phyloP scores from a whole-genome alignment of 169 alveolate species.

The Pseudocohnilembus persalinus region DNA sequence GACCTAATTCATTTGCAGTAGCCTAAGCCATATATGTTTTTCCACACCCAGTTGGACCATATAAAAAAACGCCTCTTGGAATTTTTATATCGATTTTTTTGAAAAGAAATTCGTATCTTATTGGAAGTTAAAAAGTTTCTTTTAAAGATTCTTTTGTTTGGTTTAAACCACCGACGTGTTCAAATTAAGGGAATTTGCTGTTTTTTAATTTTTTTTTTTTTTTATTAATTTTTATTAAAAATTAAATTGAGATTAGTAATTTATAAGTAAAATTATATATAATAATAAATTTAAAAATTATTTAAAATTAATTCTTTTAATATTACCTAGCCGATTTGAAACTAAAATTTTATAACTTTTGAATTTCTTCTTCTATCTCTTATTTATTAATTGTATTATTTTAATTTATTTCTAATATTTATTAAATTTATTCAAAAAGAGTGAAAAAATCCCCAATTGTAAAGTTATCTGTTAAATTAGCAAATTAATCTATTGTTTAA shows the following conservation, averaged over 20 bases:
- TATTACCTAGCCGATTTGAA: conserved; percentile 9
- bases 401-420: neutral
- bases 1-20: conserved; percentile 89
- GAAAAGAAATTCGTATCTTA: conserved; percentile 78
- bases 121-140: conserved; percentile 78
- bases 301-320: neutral
- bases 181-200: conserved; percentile 15
- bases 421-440: neutral
- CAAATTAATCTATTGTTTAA: conserved; percentile 13
- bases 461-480: conserved; percentile 42
- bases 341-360: conserved; percentile 3
- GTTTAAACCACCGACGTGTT: conserved; percentile 45
- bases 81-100: conserved; percentile 76
- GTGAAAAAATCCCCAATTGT: conserved; percentile 34
- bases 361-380: neutral
- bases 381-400: neutral
- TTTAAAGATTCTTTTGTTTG: conserved; percentile 46
- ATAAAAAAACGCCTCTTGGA: conserved; percentile 86
- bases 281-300: conserved; percentile 5
- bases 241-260: neutral
- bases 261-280: neutral
- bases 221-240: neutral
- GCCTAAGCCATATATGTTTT: conserved; percentile 93
- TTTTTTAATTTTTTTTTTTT: conserved; percentile 3
- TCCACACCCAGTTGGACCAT: conserved; percentile 97